These are phyloP conservation scores for Diddensiella transvaalensis DNA, from an alignment of 805 yeast species.

Conservation along the genomic window DNA sequence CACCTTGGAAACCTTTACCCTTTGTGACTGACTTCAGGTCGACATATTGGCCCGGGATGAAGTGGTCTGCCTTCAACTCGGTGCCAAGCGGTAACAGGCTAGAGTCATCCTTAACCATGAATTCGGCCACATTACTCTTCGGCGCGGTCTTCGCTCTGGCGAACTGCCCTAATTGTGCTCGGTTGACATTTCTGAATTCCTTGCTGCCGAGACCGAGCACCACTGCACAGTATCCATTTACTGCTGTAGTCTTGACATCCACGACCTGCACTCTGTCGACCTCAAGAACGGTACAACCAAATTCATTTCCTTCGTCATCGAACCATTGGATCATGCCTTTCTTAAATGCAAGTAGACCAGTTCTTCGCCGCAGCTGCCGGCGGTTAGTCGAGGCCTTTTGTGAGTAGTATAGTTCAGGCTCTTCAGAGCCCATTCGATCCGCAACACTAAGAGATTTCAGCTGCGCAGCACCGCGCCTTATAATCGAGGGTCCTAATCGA, in stretches of 20 bases:
- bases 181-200: conserved; percentile 56
- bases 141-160: conserved; percentile 81
- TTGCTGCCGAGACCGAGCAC: conserved; percentile 81
- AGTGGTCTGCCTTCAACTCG: conserved; percentile 76
- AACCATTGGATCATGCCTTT: conserved; percentile 89
- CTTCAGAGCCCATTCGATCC: conserved; percentile 35
- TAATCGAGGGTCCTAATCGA: conserved; percentile 5
- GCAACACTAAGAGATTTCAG: conserved; percentile 33
- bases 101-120: conserved; percentile 63
- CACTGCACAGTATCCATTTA: conserved; percentile 80
- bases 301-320: conserved; percentile 60
- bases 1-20: conserved; percentile 98
- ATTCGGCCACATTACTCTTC: conserved; percentile 69
- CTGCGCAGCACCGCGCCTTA: conserved; percentile 27
- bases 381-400: conserved; percentile 67
- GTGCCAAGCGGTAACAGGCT: conserved; percentile 77
- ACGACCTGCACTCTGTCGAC: conserved; percentile 85
- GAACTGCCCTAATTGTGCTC: conserved; percentile 70
- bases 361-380: conserved; percentile 67
- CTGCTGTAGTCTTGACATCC: conserved; percentile 61
- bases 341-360: conserved; percentile 82
- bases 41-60: conserved; percentile 75
- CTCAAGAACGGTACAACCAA: conserved; percentile 85
- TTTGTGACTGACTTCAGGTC: conserved; percentile 76
- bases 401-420: conserved; percentile 59